Conservation (phyloP, 1,139 yeast genomes). For the Yamadazyma dushanensis region DNA sequence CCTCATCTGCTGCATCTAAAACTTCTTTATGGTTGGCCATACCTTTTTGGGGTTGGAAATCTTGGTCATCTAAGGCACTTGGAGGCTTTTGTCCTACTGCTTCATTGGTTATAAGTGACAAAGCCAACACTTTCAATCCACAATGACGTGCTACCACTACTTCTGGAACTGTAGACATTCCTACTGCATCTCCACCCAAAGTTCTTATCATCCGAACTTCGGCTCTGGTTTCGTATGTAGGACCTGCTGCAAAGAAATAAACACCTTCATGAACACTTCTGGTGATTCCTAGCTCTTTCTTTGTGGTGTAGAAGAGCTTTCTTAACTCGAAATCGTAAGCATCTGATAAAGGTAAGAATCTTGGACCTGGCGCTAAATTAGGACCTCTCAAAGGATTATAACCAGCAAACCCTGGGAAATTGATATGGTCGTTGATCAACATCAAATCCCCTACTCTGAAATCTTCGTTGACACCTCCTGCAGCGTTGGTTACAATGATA, state of each 20-base stretch:
- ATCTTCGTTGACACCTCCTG: conserved; percentile 76
- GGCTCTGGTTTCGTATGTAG: conserved; percentile 91
- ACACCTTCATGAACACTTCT: conserved; percentile 83
- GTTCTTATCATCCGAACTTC: conserved; percentile 75
- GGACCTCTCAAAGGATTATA: conserved; percentile 87
- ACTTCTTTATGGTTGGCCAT: conserved; percentile 92
- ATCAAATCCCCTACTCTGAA: conserved; percentile 85
- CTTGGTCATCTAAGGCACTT: conserved; percentile 63
- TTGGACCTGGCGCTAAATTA: conserved; percentile 77
- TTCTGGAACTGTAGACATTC: conserved; percentile 98
- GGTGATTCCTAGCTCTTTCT: conserved; percentile 46
- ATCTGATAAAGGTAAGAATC: conserved; percentile 86
- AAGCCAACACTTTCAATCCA: conserved; percentile 77
- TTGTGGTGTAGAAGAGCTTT: conserved; percentile 53
- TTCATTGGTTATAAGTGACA: conserved; percentile 83
- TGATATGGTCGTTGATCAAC: conserved; percentile 86
- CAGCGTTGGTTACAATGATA: conserved; percentile 87
- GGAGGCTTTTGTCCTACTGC: conserved; percentile 78
- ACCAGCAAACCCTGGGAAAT: conserved; percentile 89
- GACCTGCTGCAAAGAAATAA: conserved; percentile 86
- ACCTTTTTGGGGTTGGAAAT: conserved; percentile 61
- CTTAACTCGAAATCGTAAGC: conserved; percentile 82
- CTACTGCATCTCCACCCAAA: conserved; percentile 92
- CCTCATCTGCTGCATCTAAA: conserved; percentile 74
- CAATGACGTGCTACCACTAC: conserved; percentile 89